Base-by-base conservation (phyloP, 164 flowering plant genomes). In the Malania oleifera region DNA sequence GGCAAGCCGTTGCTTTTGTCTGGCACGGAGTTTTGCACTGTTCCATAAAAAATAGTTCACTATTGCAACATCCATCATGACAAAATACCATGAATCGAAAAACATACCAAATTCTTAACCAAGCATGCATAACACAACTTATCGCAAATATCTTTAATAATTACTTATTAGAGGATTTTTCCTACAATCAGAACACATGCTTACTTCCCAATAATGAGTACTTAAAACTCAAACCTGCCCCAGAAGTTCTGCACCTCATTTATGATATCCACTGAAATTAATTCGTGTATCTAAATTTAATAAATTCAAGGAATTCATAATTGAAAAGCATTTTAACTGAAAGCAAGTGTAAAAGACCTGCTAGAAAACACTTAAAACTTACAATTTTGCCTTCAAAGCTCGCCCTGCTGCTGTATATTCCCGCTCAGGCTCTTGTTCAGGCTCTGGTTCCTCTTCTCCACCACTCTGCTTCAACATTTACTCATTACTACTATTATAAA, bases 381-480 rank as follows among this genome's bases (percentile, higher is more conserved):
- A 95, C 99, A 57, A 95, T 57, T 89, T 95, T 26, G 49, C 81
- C 73, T 91, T 95, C 15, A 87, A 65, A 56, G 96, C 96, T 59
- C 90, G 80, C 47, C 99, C 99, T 13, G 96, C 96, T 27, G 93
- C 80, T 29, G 98, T 87, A 62, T 95, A 95, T 56, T 84, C 96
- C 10, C 79, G 75, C 75, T 72, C 80, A 8, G 82, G 88, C 73
- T 81, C 96, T 38, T 73, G 77, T 62, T 87, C 96, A 18, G 70
- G 78, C 57, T 69, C 80, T 10, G 68, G 68, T 47, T 83, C 95
- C 65, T 80, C 97, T 50, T 83, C 95, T 50, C 77, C 82, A 55
- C 87, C 89, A 75, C 74, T 79, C 96, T 91, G 87, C 62, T 73
- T 66, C 25, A 28, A 54, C 27, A 59, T 35, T 22, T 18, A 56